Evolutionary conservation across 2,329 filamentous ascomycete species (phyloP).

Genomic region (Orbilia javanica): DNA sequence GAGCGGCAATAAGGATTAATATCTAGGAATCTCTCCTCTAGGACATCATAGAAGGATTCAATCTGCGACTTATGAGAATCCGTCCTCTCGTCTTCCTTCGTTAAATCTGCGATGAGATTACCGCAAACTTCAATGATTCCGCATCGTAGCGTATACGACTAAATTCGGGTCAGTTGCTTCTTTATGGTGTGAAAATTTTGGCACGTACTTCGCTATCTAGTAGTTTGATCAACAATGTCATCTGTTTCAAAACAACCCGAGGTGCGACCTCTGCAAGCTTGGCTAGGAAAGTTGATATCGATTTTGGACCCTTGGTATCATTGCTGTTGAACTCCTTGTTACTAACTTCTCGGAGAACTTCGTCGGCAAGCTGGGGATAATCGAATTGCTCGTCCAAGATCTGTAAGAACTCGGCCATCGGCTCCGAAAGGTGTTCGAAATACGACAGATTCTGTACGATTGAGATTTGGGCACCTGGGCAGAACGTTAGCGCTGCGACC

Average conservation of each 20-base stretch:
- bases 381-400: slow-evolving; percentile 98
- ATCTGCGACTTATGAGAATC: slow-evolving; percentile 96
- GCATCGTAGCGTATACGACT: slow-evolving; percentile 93
- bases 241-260: slow-evolving; percentile 93
- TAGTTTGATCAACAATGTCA: slow-evolving; percentile 93
- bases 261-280: slow-evolving; percentile 94
- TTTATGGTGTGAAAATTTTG: not conserved
- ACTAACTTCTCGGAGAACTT: slow-evolving; percentile 90
- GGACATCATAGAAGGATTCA: slow-evolving; percentile 94
- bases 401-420: slow-evolving; percentile 97
- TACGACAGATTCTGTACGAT: slow-evolving; percentile 98
- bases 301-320: slow-evolving; percentile 94
- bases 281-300: slow-evolving; percentile 91
- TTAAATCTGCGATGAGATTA: slow-evolving; percentile 91
- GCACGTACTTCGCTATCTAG: slow-evolving; percentile 84
- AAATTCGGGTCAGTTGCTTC: slow-evolving; percentile 36
- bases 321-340: slow-evolving; percentile 99
- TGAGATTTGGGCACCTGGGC: slow-evolving; percentile 88
- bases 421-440: slow-evolving; percentile 97
- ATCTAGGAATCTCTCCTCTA: slow-evolving; percentile 95
- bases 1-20: slow-evolving; percentile 96
- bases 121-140: slow-evolving; percentile 97
- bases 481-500: slow-evolving; percentile 25
- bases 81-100: slow-evolving; percentile 83
- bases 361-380: slow-evolving; percentile 92